Percentiles rank a stretch among this genome's conserved stretches.
These are phyloP conservation scores for Tetradesmus lagerheimii DNA, from an alignment of 139 green algal species.

Conservation along the genomic window DNA sequence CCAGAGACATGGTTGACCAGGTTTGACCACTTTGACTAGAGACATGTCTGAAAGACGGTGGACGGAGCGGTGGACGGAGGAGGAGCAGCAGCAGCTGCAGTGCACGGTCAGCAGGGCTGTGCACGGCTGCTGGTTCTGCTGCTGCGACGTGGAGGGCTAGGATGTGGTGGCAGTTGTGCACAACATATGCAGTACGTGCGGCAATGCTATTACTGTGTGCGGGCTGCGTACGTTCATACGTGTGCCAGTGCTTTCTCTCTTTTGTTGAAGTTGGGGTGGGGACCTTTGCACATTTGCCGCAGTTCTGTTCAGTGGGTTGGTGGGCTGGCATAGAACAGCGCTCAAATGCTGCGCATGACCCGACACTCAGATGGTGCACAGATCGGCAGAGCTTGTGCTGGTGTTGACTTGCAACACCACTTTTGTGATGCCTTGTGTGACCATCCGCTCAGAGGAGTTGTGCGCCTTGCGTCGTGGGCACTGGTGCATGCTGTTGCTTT, in stretches of 20 bases:
- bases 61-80: neutral
- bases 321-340: no score
- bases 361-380: no score
- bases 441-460: neutral
- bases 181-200: neutral
- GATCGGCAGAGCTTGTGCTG: neutral
- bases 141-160: neutral
- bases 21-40: no score
- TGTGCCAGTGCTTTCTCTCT: neutral
- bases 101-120: neutral
- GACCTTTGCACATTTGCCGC: no score
- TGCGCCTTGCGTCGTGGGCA: no score
- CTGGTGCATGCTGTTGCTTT: no score
- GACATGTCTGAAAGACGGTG: no score
- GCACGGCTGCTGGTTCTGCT: neutral
- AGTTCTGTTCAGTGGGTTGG: no score
- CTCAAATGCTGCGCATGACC: no score
- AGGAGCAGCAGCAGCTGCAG: neutral
- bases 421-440: neutral
- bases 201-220: neutral
- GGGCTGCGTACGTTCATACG: neutral
- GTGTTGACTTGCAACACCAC: neutral
- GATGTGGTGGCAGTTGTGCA: neutral
- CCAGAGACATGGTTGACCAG: no score
- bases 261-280: no score